Evolutionary conservation across 73 alveolate species (phyloP), one percentile per base, ranked within the genome.

Genomic region (Symbiodinium pilosum): DNA sequence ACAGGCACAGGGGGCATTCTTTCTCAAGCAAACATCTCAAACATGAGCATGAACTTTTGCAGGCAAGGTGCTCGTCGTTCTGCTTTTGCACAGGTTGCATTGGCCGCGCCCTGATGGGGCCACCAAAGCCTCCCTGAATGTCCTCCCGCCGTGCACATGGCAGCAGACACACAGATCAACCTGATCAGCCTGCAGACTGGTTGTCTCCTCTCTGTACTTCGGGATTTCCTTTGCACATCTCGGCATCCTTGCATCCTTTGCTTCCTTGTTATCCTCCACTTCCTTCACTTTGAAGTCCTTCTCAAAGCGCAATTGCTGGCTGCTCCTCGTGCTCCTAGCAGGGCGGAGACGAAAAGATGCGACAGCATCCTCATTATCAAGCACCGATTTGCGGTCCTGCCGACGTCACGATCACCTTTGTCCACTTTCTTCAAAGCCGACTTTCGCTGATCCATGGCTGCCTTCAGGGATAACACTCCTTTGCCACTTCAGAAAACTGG

Each of bases 21-120:
- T 47, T 9, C 14, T 14, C 21, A 6, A 47, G 59, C 59, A 47
- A 47, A 47, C n/a, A n/a, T 9, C 59, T 9, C 59, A 47, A 47
- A 47, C 59, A 6, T 14, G 14, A 9, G 21, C 14, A 47, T 14
- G 21, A 9, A 47, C 59, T 47, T 6, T 47, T 9, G 14, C 59
- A 47, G 59, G 59, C 59, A 6, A 24, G 59, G 41, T 39, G 6
- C 81, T 64, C 81, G 38, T 64, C 81, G 38, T 20, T 38, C 30
- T n/a, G 81, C 3, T 28, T 64, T 20, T n/a, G 81, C 4, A 59
- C 38, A 14, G 43, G 2, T 18, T 34, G 56, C 56, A 39, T 39
- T 20, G 88, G 38, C 88, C 40, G 2, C 36, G 88, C 88, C 56
- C 30, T 81, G 88, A 81, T 81, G 38, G 88, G 88, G 59, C 88